Base-by-base conservation (phyloP, 2,329 filamentous ascomycete species). In the Simplicillium sp. region DNA sequence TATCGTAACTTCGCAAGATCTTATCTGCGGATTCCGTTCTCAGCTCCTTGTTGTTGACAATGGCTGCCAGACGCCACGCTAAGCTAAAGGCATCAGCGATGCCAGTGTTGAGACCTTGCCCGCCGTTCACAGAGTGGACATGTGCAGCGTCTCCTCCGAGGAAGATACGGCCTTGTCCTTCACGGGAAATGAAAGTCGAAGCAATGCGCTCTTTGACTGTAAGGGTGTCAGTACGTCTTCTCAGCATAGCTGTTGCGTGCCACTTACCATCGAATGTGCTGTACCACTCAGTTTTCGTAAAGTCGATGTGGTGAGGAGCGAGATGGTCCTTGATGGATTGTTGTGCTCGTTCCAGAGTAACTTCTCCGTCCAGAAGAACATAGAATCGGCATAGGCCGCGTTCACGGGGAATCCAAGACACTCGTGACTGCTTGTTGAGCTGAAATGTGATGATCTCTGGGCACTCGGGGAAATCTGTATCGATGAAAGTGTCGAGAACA, bases 91-190 rank as follows among this genome's bases (percentile, higher is more conserved):
- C 71, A 50, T 78, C 74, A 6, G 70, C 67, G 28, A 77, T 65
- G 3, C 75, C 74, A 0, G 73, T 77, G 47, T 79, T 79, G 48
- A 78, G 63, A 1, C 75, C 75, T 46, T 77, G 73, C 0, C 73
- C 75, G 0, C 73, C 74, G 8, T 73, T 71, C 29, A 72, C 70
- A 1, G 64, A 72, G 43, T 77, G 71, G 3, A 73, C 72, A 41
- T 79, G 74, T 1, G 71, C 72, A 1, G 73, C 72, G 41, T 79
- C 75, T 3, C 75, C 75, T 7, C 68, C 71, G 1, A 78, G 56
- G 35, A 77, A 65, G 4, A 71, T 59, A 8, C 69, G 62, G 3
- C 68, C 70, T 4, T 51, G 47, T 8, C 66, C 64, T 31, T 57
- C 51, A 13, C 52, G 56, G 5, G 63, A 64, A 11, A 66, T 52